Percentiles rank a stretch among this genome's conserved stretches.
These are phyloP conservation scores for Neurospora sp. DNA, from an alignment of 495 filamentous ascomycete genomes.

Conservation along the genomic window DNA sequence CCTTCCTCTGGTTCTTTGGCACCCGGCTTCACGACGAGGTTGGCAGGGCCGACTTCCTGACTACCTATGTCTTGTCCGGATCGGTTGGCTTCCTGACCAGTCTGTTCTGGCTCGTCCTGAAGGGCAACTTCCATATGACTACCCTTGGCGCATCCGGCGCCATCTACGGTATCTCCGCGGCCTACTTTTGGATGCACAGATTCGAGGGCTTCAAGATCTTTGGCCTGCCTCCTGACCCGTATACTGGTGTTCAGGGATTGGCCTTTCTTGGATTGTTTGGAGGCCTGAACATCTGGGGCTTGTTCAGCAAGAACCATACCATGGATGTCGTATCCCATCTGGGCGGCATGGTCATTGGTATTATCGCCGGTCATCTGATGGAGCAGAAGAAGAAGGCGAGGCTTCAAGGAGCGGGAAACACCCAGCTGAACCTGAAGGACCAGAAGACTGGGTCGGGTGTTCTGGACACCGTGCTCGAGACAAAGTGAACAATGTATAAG, in stretches of 20 bases:
- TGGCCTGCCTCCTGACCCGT: constrained; percentile 40
- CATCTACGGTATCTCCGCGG: constrained; percentile 54
- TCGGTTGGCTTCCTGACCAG: constrained; percentile 54
- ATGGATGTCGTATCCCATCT: constrained; percentile 69
- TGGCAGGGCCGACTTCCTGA: constrained; percentile 74
- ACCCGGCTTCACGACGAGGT: constrained; percentile 69
- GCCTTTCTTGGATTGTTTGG: constrained; percentile 38
- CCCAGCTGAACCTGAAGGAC: background rate
- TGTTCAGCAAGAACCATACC: constrained; percentile 23
- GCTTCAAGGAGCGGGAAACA: background rate
- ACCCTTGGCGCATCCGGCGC: constrained; percentile 67
- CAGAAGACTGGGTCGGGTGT: background rate
- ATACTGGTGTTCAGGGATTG: constrained; percentile 40
- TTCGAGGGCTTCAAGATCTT: constrained; percentile 41
- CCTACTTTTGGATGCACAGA: constrained; percentile 58
- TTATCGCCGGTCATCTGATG: constrained; percentile 24
- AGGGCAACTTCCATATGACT: constrained; percentile 21
- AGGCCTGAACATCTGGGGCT: constrained; percentile 35
- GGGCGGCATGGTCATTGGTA: constrained; percentile 50
- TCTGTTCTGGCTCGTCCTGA: constrained; percentile 49
- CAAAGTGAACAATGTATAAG: background rate
- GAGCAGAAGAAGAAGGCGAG: constrained; percentile 17
- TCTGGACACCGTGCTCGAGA: background rate
- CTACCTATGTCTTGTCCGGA: constrained; percentile 62
- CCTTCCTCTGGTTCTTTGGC: constrained; percentile 41